Evolutionary conservation across 148 eudicot species (phyloP), one percentile per base, ranked within the genome.

Genomic region (Nyssa sinensis): DNA sequence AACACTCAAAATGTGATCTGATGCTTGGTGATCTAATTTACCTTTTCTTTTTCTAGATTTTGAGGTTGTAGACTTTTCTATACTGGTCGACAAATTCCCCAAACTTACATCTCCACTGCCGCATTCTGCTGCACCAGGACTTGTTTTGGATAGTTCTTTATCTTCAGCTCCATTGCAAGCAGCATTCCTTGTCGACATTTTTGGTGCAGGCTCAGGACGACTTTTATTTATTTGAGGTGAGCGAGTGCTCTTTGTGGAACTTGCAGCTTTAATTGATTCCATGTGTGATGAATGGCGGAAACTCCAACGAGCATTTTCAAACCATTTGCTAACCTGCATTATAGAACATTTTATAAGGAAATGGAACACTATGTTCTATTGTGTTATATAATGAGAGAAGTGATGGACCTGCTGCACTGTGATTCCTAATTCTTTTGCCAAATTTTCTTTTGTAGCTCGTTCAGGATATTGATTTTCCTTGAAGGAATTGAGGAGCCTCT

Each of bases 231-330:
- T 24, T 72, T n/a, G 1, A 35, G 49, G 14, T 27, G 57, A 13
- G 30, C 64, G 62, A 68, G 73, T 62, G 31, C 33, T 57, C 57
- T 70, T 64, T 77, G 83, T 73, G 68, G 77, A 51, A 72, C 31
- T 67, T 74, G 72, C 77, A 30, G 64, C 75, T 71, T 77, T 75
- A 33, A 49, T 79, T 29, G 88, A 74, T 73, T 74, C 84, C 65
- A 62, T 64, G 39, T 72, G 77, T 58, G n/a, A n/a, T n/a, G 83
- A 74, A 78, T 83, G 96, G 75, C 86, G 81, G 75, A 75, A 86
- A 77, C 96, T 89, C 94, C 94, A 89, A n/a, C 97, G 92, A 41
- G 98, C 91, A 88, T 92, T 89, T 64, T 79, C 91, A 74, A 95
- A 95, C 97, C 98, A 95, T 86, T 92, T 95, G 72, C 72, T 74